phyloP scores from a whole-genome alignment of 306 rosid species.

The Prunus mume region DNA sequence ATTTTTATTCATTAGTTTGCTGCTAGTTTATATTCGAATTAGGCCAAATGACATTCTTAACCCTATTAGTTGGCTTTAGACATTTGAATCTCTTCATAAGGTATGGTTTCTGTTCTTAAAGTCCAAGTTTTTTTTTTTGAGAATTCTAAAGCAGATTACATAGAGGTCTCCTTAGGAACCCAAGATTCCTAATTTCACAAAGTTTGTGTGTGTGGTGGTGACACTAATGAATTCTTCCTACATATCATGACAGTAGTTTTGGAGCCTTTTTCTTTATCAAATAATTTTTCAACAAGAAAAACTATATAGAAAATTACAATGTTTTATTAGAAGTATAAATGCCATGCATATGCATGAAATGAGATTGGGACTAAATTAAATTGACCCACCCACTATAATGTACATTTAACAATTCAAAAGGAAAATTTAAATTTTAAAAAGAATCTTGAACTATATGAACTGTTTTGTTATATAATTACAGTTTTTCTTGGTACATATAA shows the following conservation, averaged over 20 bases:
- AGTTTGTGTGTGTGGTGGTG: background rate
- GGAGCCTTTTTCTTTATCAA: background rate
- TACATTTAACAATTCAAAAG: conserved; percentile 22
- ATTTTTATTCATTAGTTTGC: no score
- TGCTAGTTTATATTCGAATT: no score
- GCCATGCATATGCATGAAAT: background rate
- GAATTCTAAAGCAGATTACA: no score
- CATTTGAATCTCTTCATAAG: no score
- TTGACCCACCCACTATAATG: conserved; percentile 27
- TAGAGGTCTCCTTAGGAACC: no score
- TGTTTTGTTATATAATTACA: conserved; percentile 44
- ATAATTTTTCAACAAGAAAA: background rate
- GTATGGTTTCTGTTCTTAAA: no score
- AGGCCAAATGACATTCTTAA: no score
- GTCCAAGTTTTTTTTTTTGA: no score
- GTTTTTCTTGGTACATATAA: conserved; percentile 23
- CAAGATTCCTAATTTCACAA: no score
- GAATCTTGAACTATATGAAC: conserved; percentile 10
- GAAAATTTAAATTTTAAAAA: conserved; percentile 6
- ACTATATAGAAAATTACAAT: background rate
- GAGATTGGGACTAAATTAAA: background rate
- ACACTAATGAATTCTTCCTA: background rate
- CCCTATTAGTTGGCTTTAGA: no score
- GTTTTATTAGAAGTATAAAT: background rate
- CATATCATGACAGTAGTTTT: background rate